Evolutionary conservation across 1,284 basidiomycete genomes (phyloP).

Genomic region (Ceratobasidium sp.): DNA sequence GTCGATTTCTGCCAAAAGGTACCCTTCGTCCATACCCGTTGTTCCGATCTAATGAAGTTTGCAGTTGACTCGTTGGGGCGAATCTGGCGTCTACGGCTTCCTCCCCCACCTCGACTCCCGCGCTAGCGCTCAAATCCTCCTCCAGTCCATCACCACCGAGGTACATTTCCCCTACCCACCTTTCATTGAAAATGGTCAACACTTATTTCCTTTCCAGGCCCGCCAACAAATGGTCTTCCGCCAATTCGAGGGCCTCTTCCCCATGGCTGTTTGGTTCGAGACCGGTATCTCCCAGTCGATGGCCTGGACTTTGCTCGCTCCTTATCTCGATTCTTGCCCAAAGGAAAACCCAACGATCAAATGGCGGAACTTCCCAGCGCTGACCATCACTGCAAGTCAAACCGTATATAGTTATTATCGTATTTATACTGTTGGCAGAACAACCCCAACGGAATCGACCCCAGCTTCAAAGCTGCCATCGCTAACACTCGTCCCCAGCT

Average conservation of each 20-base stretch:
- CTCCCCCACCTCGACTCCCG: constrained; percentile 70
- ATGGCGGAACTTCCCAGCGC: constrained; percentile 65
- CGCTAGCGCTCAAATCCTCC: constrained; percentile 64
- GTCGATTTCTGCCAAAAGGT: constrained; percentile 71
- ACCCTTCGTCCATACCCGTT: constrained; percentile 31
- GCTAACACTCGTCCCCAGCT: constrained; percentile 63
- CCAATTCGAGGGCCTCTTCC: constrained; percentile 71
- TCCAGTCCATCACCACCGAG: constrained; percentile 73
- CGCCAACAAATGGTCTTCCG: constrained; percentile 76
- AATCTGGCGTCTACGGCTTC: constrained; percentile 72
- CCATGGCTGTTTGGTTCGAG: constrained; percentile 67
- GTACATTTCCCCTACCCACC: constrained; percentile 49
- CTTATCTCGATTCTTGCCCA: constrained; percentile 69
- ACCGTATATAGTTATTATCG: background rate
- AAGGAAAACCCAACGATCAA: constrained; percentile 66
- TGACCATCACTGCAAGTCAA: constrained; percentile 57
- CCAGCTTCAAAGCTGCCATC: constrained; percentile 58
- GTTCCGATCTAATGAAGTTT: background rate
- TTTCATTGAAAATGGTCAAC: background rate
- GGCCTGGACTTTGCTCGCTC: constrained; percentile 70
- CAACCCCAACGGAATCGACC: constrained; percentile 40
- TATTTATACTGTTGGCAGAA: constrained; percentile 10
- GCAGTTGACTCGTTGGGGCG: constrained; percentile 65
- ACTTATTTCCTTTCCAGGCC: constrained; percentile 43
- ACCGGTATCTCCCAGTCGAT: constrained; percentile 69